Evolutionary conservation across 1,284 basidiomycete genomes (phyloP).

Genomic region (Ustilago loliicola): DNA sequence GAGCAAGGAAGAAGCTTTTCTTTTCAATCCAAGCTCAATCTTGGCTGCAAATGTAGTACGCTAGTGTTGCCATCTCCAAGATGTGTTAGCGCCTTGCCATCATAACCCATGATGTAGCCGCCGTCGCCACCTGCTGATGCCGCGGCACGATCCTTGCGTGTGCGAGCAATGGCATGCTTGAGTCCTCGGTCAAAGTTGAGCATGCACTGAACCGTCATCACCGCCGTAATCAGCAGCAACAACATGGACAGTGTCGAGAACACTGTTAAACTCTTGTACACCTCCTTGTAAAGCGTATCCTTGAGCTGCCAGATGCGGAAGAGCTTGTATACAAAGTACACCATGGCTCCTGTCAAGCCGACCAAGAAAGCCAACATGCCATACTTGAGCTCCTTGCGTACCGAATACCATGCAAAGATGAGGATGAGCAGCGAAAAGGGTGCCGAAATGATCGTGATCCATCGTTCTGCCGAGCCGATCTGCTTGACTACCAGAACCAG

Average conservation of each 20-base stretch:
- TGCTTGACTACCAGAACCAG: conserved; percentile 62
- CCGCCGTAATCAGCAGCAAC: conserved; percentile 54
- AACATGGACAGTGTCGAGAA: conserved; percentile 61
- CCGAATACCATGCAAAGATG: conserved; percentile 59
- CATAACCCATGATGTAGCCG: conserved; percentile 46
- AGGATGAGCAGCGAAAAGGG: conserved; percentile 59
- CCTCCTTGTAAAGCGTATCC: conserved; percentile 53
- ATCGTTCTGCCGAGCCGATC: conserved; percentile 52
- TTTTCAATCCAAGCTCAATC: conserved; percentile 47
- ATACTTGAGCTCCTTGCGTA: conserved; percentile 55
- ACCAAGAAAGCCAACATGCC: conserved; percentile 57
- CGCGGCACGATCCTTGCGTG: conserved; percentile 34
- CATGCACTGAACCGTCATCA: conserved; percentile 58
- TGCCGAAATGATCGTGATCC: conserved; percentile 60
- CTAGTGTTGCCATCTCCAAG: conserved; percentile 51
- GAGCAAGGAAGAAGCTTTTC: background rate
- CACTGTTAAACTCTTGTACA: conserved; percentile 64
- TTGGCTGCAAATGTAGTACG: conserved; percentile 52
- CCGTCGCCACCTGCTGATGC: conserved; percentile 25
- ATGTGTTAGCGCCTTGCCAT: conserved; percentile 51
- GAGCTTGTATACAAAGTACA: conserved; percentile 64
- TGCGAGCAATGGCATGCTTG: conserved; percentile 53
- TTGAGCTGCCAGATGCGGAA: conserved; percentile 60
- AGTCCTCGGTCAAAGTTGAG: conserved; percentile 63
- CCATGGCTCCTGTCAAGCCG: conserved; percentile 55